Percentiles rank a stretch among this genome's conserved stretches.
phyloP scores from a whole-genome alignment of 2,329 filamentous ascomycete species.

The Cercospora sp. region DNA sequence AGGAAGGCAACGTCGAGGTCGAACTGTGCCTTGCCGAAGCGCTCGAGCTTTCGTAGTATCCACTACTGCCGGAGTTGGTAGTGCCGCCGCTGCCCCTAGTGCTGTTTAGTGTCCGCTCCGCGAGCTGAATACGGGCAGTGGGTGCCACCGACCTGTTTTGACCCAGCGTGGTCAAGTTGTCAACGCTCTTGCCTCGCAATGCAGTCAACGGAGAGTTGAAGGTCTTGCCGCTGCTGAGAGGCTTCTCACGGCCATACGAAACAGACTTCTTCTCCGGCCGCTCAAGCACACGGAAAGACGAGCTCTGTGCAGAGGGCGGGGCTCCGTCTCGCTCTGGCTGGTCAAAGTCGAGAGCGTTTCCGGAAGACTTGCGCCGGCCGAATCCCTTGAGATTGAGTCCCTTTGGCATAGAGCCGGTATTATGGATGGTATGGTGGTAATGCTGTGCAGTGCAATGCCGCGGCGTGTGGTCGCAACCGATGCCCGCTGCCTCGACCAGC shows the following conservation, averaged over 20 bases:
- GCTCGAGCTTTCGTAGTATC: conserved; percentile 43
- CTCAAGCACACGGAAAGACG: conserved; percentile 58
- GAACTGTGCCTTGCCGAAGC: conserved; percentile 55
- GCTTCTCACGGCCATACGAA: conserved; percentile 33
- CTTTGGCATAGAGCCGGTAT: conserved; percentile 51
- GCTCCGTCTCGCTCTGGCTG: conserved; percentile 37
- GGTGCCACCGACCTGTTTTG: conserved; percentile 25
- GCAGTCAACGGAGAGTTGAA: conserved; percentile 38
- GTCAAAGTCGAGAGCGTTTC: conserved; percentile 51
- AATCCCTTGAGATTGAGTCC: conserved; percentile 55
- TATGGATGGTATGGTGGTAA: conserved; percentile 10
- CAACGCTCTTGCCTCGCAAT: conserved; percentile 38
- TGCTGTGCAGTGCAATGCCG: conserved; percentile 11
- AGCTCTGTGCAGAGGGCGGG: conserved; percentile 21
- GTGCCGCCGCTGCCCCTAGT: conserved; percentile 52
- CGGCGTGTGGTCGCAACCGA: conserved; percentile 12
- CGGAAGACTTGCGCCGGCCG: conserved; percentile 56
- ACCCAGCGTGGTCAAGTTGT: conserved; percentile 34
- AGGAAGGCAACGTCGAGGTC: conserved; percentile 57
- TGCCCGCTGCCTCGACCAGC: conserved; percentile 9
- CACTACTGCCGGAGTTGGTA: conserved; percentile 49
- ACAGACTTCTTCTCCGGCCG: conserved; percentile 48
- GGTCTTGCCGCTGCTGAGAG: conserved; percentile 37
- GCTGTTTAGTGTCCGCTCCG: conserved; percentile 36
- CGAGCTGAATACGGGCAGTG: conserved; percentile 15